Base-by-base conservation (phyloP, 805 yeast species). In the Candida silvicultrix region DNA sequence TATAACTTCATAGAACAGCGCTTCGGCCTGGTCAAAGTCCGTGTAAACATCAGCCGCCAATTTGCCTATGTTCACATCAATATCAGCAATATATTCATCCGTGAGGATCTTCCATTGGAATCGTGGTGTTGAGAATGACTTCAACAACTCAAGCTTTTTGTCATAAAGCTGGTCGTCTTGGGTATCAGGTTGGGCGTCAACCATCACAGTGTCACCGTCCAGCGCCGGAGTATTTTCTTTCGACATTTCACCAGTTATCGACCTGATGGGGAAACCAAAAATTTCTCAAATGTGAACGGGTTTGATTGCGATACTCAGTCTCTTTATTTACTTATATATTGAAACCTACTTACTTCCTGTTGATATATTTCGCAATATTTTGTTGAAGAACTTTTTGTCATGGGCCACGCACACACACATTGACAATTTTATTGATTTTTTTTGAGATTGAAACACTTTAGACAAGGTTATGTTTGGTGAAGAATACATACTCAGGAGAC, bases 1-100 rank as follows among this genome's bases (percentile, higher is more conserved):
- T 15, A 59, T 41, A n/a, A 55, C 40, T 41, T 59, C 63, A 22
- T 56, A 48, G 37, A 59, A 55, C 12, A 56, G 37, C 2, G 40
- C 41, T 36, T 53, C 50, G 5, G 50, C 42, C 2, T 36, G 14
- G 4, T 46, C 37, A 2, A 40, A 18, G 10, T 48, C 47, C 1
- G 22, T 16, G 3, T 21, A 32, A 3, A 56, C 25, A 2, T 50
- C 19, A 16, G 6, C 12, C 8, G 22, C 44, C 3, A 42, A 9
- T 5, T 15, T 14, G 3, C 9, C 18, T 4, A 29, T 5, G 19
- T 19, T 11, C 1, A 29, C 14, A 15, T 37, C 41, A 0, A 43
- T 15, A 10, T 45, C 35, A 9, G 18, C 12, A 3, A 50, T 11
- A 12, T 41, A 35, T 1, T 36, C 44, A 34, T 46, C 49, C 4